Base-by-base conservation (phyloP, 2,329 filamentous ascomycete species). In the Hypoxylon sp. region DNA sequence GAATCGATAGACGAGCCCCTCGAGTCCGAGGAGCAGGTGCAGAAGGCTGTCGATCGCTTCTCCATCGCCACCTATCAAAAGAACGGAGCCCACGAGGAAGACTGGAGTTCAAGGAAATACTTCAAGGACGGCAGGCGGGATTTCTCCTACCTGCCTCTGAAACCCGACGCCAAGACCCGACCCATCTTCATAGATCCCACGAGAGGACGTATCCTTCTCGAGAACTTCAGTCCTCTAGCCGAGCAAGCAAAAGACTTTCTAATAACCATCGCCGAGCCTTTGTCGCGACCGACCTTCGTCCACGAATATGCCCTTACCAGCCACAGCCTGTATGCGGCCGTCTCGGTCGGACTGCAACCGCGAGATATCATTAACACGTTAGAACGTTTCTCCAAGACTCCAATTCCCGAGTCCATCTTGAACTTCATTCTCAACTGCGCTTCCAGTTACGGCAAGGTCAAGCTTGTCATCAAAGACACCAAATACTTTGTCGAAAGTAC, bases 281-380 rank as follows among this genome's bases (percentile, higher is more conserved):
- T 94, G 57, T 97, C 93, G 29, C 87, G 94, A 58, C 94, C 95
- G 55, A 90, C 88, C 4, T 94, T 92, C 70, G 85, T 98, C 63
- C 95, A 98, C 78, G 94, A 99, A 76, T 98, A 98, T 75, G 85
- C 88, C 53, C 83, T 99, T 68, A 97, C 92, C 2, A 88, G 90
- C 20, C 93, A 98, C 76, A 97, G 92, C 75, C 81, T 99, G 50
- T 97, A 98, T 75, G 94, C 95, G 24, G 95, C 95, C 35, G 91
- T 98, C 3, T 97, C 92, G 5, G 92, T 98, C 57, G 95, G 95
- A n/a, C 79, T 98, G 58, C 88, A 91, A 48, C 91, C 92, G 17
- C 82, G 89, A 48, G 93, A 98, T 73, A 97, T 98, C 63, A 92
- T 98, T 68, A 88, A 88, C 65, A 91, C 92, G 31, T 81, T 98